Conservation (phyloP, 768 basidiomycete species). For the Aureoboletus auriporus region DNA sequence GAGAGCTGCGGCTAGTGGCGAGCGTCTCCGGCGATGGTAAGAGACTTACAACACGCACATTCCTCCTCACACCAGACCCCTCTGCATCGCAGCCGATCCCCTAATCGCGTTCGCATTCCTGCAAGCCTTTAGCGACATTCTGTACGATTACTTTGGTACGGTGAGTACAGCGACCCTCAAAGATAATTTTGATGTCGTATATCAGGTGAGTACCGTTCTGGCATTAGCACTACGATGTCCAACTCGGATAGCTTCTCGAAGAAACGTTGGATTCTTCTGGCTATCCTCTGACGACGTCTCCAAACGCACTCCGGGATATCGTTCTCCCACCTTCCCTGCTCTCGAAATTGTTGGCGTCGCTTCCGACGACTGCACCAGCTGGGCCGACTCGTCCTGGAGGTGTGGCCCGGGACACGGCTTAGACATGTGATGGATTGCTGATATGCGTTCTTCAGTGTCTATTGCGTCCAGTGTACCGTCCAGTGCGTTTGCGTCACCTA, state of each 20-base stretch:
- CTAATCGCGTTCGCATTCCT: constrained; percentile 87
- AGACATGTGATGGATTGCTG: no score
- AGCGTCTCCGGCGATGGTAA: constrained; percentile 83
- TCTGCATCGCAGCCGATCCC: constrained; percentile 64
- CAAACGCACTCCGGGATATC: constrained; percentile 88
- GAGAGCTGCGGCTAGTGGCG: constrained; percentile 73
- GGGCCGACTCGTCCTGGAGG: constrained; percentile 28
- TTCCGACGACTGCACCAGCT: constrained; percentile 24
- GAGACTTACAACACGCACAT: not conserved
- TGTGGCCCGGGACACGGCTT: not conserved
- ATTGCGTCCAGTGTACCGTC: constrained; percentile 36
- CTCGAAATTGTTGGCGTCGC: constrained; percentile 55
- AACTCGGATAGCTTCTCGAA: constrained; percentile 66
- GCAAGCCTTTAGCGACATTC: constrained; percentile 77
- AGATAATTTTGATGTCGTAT: constrained; percentile 93
- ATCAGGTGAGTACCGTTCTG: constrained; percentile 57
- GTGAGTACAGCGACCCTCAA: constrained; percentile 74
- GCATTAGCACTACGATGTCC: not conserved
- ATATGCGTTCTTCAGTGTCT: constrained; percentile 13
- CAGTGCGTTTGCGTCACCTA: constrained; percentile 76
- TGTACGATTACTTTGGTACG: constrained; percentile 86
- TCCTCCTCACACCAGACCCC: not conserved
- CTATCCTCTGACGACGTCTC: constrained; percentile 86
- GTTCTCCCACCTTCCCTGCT: constrained; percentile 89
- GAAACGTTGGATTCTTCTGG: constrained; percentile 95